Evolutionary conservation across 768 basidiomycete species (phyloP).

Genomic region (Boletus subcaerulescens): DNA sequence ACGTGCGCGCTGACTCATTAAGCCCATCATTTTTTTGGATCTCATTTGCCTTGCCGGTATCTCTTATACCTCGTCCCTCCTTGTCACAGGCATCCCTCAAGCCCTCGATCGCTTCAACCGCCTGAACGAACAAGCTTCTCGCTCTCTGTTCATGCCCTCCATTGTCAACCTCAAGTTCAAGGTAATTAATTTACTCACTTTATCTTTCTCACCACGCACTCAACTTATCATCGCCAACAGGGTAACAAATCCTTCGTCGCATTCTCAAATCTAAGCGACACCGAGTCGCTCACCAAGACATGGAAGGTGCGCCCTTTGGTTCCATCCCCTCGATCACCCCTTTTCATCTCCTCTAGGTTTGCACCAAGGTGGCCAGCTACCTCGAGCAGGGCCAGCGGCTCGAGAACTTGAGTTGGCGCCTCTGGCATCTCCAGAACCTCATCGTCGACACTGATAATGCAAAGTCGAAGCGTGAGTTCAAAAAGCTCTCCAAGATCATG

Average conservation of each 20-base stretch:
- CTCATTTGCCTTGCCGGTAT: conserved; percentile 17
- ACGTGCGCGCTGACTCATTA: conserved; percentile 21
- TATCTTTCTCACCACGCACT: background rate
- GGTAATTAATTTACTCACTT: conserved; percentile 35
- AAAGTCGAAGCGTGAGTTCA: conserved; percentile 83
- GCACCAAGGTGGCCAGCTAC: conserved; percentile 86
- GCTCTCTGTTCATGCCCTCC: conserved; percentile 55
- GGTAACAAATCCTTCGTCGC: conserved; percentile 96
- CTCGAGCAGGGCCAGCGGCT: conserved; percentile 89
- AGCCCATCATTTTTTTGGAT: conserved; percentile 8
- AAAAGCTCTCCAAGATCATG: conserved; percentile 85
- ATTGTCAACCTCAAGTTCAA: conserved; percentile 88
- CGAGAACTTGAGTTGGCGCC: conserved; percentile 89
- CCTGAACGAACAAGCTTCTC: background rate
- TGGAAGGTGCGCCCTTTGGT: conserved; percentile 64
- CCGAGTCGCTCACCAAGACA: conserved; percentile 82
- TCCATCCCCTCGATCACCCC: conserved; percentile 1
- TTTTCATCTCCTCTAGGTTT: conserved; percentile 49
- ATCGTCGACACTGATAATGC: conserved; percentile 92
- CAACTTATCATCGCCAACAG: conserved; percentile 34
- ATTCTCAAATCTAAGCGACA: conserved; percentile 84
- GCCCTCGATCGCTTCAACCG: conserved; percentile 16
- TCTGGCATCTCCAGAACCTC: conserved; percentile 89
- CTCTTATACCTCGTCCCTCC: conserved; percentile 23
- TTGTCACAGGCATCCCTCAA: conserved; percentile 7